Conservation (phyloP, 371 early-diverging fungal species). For the Actinomucor elegans region DNA sequence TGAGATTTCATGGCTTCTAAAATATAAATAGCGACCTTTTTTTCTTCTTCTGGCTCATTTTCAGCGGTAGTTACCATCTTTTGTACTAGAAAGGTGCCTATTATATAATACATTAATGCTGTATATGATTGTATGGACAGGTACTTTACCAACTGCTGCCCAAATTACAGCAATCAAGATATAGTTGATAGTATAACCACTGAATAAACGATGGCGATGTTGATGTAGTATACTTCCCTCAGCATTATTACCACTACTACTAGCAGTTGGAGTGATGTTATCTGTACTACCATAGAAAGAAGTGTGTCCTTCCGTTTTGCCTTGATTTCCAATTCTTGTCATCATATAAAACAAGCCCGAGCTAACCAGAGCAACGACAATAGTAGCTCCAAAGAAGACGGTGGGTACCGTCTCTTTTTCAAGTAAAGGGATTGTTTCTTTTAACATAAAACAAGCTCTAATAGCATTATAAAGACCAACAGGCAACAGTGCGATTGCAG, state of each 20-base stretch:
- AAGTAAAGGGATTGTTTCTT: not conserved
- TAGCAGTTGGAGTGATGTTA: not conserved
- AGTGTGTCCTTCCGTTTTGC: not conserved
- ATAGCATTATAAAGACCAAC: constrained; percentile 7
- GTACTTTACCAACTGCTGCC: not conserved
- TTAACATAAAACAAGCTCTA: not conserved
- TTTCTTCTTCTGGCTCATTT: not conserved
- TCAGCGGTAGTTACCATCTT: not conserved
- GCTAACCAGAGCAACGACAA: not conserved
- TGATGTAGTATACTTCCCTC: not conserved
- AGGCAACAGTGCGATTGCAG: constrained; percentile 3
- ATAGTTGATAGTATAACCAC: not conserved
- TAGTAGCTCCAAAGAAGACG: not conserved
- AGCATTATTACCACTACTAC: not conserved
- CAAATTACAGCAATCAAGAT: not conserved
- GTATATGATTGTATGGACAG: not conserved
- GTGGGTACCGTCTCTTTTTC: not conserved
- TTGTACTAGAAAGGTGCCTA: not conserved
- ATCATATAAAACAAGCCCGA: not conserved
- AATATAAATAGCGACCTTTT: not conserved
- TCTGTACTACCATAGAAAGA: constrained; percentile 1
- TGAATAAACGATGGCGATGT: constrained; percentile 7
- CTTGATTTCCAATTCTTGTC: not conserved
- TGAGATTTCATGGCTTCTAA: not conserved
- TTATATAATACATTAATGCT: not conserved